Conservation (phyloP, 805 yeast species). For the Kazachstania kunashirensis region DNA sequence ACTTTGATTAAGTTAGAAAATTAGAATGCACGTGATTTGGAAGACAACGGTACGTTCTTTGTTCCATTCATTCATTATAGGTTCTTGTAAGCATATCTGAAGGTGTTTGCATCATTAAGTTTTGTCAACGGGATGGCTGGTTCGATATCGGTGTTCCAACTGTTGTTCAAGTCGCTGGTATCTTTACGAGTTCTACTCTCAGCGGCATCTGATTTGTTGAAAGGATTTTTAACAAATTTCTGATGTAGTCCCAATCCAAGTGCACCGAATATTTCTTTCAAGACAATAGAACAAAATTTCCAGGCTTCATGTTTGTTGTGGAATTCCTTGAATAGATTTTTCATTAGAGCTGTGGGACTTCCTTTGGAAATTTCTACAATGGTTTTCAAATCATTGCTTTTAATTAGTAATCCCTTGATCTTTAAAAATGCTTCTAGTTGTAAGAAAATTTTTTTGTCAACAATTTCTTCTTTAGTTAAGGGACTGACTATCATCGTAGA, state of each 20-base stretch:
- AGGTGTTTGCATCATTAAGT: background rate
- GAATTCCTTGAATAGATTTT: conserved; percentile 36
- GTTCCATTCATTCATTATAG: no score
- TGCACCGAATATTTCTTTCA: conserved; percentile 30
- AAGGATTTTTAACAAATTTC: background rate
- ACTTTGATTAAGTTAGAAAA: background rate
- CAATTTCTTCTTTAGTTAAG: conserved; percentile 31
- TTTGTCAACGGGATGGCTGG: background rate
- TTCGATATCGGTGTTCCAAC: background rate
- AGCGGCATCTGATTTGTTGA: background rate
- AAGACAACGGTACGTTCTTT: no score
- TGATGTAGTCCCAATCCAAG: conserved; percentile 8
- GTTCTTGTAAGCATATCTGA: no score
- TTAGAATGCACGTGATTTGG: no score
- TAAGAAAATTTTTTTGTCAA: conserved; percentile 29
- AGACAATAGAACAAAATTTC: conserved; percentile 28
- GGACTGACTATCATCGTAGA: conserved; percentile 36
- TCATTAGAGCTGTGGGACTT: conserved; percentile 31
- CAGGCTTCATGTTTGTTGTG: conserved; percentile 34
- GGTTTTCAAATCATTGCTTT: conserved; percentile 31
- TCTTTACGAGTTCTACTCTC: no score
- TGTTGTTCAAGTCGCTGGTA: no score
- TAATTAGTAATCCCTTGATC: conserved; percentile 40
- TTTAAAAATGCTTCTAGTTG: conserved; percentile 38
- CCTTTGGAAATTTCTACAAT: conserved; percentile 34